Conservation (phyloP, 2,329 filamentous ascomycete species). For the Sarocladium oryzae region DNA sequence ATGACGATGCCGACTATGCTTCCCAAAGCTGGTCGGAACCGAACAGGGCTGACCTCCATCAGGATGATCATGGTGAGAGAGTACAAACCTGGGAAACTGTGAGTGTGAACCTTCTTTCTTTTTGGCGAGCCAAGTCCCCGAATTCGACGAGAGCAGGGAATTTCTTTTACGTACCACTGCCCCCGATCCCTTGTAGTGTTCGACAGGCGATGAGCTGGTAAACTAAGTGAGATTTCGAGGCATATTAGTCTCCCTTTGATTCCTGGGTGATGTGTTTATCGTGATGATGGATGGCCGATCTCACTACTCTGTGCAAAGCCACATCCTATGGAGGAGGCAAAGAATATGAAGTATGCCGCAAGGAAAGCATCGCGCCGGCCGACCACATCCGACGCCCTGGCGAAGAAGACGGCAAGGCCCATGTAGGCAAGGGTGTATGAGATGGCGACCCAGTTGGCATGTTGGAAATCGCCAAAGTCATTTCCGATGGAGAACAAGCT, state of each 20-base stretch:
- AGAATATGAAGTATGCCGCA: conserved; percentile 45
- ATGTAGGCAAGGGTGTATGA: conserved; percentile 51
- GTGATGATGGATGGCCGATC: too few species aligned
- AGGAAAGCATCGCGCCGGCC: conserved; percentile 47
- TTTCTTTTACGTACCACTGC: too few species aligned
- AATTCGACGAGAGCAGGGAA: too few species aligned
- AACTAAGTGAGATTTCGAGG: too few species aligned
- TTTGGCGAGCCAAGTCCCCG: too few species aligned
- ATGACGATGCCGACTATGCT: conserved; percentile 43
- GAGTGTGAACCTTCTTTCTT: too few species aligned
- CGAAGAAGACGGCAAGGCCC: conserved; percentile 48
- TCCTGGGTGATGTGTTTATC: too few species aligned
- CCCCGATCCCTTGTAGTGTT: conserved; percentile 45
- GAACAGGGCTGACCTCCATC: conserved; percentile 39
- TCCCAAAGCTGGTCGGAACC: conserved; percentile 35
- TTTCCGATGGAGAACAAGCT: conserved; percentile 48
- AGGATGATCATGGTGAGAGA: conserved; percentile 50
- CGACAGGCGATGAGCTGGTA: conserved; percentile 46
- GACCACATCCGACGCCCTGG: conserved; percentile 48
- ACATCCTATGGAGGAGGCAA: conserved; percentile 50
- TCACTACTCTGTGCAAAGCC: conserved; percentile 27
- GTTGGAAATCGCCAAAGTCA: conserved; percentile 39
- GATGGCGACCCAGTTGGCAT: conserved; percentile 48
- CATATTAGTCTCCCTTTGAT: too few species aligned
- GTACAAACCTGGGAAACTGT: conserved; percentile 30